Evolutionary conservation across 2,329 filamentous ascomycete species (phyloP).

Genomic region (Anisogramma anomala): DNA sequence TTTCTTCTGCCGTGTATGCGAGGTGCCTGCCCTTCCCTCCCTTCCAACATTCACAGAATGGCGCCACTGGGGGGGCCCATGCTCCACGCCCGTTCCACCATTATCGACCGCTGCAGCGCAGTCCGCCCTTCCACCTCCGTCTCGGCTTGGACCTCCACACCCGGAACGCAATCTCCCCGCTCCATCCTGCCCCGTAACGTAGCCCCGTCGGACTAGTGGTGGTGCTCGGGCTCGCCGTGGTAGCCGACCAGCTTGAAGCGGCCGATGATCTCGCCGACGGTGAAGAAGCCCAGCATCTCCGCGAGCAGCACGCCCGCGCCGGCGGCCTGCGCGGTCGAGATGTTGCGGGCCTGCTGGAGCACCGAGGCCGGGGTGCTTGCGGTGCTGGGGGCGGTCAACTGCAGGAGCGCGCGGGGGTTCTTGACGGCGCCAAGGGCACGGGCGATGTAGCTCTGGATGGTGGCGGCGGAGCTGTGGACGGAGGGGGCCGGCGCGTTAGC

Average conservation of each 20-base stretch:
- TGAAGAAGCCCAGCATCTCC: conserved; percentile 94
- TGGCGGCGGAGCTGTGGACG: conserved; percentile 53
- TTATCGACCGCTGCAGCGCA: conserved; percentile 1
- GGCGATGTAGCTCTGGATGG: conserved; percentile 81
- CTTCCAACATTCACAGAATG: no score
- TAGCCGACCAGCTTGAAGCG: conserved; percentile 93
- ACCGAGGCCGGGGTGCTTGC: conserved; percentile 23
- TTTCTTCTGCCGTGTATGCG: background rate
- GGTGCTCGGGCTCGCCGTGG: conserved; percentile 52
- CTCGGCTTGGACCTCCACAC: no score
- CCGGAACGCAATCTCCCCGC: no score
- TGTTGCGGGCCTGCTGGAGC: conserved; percentile 46
- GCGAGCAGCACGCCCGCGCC: conserved; percentile 67
- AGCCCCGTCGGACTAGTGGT: conserved; percentile 39
- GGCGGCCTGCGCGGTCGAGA: conserved; percentile 59
- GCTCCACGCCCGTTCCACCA: background rate
- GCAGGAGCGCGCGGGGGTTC: conserved; percentile 52
- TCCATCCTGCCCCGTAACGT: background rate
- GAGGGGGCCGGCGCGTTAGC: background rate
- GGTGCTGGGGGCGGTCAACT: conserved; percentile 46
- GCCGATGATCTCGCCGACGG: conserved; percentile 92
- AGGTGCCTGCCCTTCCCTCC: background rate
- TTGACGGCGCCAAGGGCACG: conserved; percentile 58
- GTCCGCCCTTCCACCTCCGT: no score
- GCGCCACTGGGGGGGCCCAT: no score